Percentiles rank a stretch among this genome's conserved stretches.
phyloP scores from a whole-genome alignment of 2,329 filamentous ascomycete genomes.

The Neonectria sp. region DNA sequence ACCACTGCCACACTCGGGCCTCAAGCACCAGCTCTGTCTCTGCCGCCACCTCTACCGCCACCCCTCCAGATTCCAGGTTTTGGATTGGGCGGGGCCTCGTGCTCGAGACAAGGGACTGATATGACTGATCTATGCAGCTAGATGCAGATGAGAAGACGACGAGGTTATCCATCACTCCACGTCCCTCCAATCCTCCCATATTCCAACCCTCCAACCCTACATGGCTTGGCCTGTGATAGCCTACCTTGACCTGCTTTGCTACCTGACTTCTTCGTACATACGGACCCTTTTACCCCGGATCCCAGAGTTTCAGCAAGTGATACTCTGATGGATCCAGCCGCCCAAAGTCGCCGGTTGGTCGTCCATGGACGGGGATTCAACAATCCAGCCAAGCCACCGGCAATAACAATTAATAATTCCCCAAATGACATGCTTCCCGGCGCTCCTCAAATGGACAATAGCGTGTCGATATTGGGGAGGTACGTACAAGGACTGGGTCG shows the following conservation, averaged over 20 bases:
- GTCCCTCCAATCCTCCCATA: background rate
- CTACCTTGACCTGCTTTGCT: background rate
- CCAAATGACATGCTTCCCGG: slow-evolving; percentile 13
- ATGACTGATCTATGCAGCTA: slow-evolving; percentile 28
- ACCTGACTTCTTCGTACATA: slow-evolving; percentile 12
- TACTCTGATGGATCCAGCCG: slow-evolving; percentile 4
- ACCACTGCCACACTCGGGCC: slow-evolving; percentile 29
- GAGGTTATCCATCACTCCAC: slow-evolving; percentile 13
- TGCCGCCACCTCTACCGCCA: slow-evolving; percentile 17
- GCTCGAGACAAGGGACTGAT: slow-evolving; percentile 9
- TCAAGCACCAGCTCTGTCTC: slow-evolving; percentile 11
- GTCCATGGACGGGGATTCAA: slow-evolving; percentile 5
- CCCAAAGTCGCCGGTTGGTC: slow-evolving; percentile 4
- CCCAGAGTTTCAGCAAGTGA: slow-evolving; percentile 1
- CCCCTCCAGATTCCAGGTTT: slow-evolving; percentile 29
- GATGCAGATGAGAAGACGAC: slow-evolving; percentile 17
- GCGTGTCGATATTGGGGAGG: slow-evolving; percentile 17
- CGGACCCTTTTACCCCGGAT: slow-evolving; percentile 23
- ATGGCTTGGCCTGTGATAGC: slow-evolving; percentile 7
- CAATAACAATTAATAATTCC: slow-evolving; percentile 17
- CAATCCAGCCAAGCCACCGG: slow-evolving; percentile 4
- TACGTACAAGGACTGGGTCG: slow-evolving; percentile 30
- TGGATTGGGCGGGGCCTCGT: slow-evolving; percentile 18
- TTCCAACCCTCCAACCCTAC: background rate
- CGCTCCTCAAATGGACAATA: slow-evolving; percentile 4